phyloP scores from a whole-genome alignment of 2,329 filamentous ascomycete species.

The Nectriaceae sp. region DNA sequence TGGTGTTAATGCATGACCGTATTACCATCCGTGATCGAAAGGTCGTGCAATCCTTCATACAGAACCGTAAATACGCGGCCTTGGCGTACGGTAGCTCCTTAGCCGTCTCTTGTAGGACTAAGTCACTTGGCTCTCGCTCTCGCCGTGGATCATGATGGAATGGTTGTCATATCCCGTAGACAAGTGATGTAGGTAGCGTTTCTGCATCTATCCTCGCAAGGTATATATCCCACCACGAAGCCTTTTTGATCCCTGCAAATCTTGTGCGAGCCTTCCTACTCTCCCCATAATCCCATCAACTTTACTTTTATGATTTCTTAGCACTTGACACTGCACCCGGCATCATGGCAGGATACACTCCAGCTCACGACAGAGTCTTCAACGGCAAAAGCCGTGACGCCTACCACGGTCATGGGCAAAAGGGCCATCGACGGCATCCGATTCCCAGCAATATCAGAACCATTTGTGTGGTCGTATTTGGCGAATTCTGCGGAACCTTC shows the following conservation, averaged over 20 bases:
- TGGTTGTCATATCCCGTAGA: not conserved
- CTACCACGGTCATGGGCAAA: not conserved
- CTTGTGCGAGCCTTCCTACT: not conserved
- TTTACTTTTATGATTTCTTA: not conserved
- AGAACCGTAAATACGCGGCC: not conserved
- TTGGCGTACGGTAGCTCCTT: not conserved
- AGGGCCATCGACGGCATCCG: too few relatives aligned
- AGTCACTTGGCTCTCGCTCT: not conserved
- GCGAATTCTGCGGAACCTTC: slow-evolving; percentile 56
- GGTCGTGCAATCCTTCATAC: not conserved
- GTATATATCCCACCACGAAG: not conserved
- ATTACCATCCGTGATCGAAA: not conserved
- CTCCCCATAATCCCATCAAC: not conserved
- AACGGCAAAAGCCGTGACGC: slow-evolving; percentile 1
- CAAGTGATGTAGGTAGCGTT: not conserved
- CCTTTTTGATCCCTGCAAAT: not conserved
- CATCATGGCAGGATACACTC: not conserved
- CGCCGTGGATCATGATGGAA: slow-evolving; percentile 10
- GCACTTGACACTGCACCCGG: not conserved
- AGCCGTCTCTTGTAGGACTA: not conserved
- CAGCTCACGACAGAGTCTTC: not conserved
- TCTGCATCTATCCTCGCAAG: not conserved
- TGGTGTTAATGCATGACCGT: too few relatives aligned
- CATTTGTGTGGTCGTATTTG: slow-evolving; percentile 43
- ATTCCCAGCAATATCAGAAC: slow-evolving; percentile 26